A percentile compares a stretch with the other conserved stretches of the same genome.
phyloP scores from a whole-genome alignment of 1,284 basidiomycete species.

The Blastosporella zonata region DNA sequence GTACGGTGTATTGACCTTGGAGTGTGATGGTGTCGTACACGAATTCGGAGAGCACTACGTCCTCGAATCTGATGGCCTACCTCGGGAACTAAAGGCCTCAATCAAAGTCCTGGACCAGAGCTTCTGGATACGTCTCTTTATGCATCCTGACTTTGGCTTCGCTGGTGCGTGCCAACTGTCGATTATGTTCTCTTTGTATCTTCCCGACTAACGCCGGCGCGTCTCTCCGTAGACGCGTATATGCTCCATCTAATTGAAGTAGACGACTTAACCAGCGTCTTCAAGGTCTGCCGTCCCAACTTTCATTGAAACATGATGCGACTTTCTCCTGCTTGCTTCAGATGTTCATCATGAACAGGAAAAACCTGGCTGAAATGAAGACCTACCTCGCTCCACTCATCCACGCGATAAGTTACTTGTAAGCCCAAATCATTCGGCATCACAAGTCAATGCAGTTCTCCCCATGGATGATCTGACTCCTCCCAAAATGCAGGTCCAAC shows the following conservation, averaged over 20 bases:
- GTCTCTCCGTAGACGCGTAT: constrained; percentile 57
- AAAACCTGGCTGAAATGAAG: constrained; percentile 8
- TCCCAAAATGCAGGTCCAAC: constrained; percentile 1
- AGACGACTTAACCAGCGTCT: constrained; percentile 51
- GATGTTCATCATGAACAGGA: constrained; percentile 22
- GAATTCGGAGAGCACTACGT: constrained; percentile 9
- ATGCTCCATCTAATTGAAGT: constrained; percentile 63
- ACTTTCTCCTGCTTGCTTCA: neutral
- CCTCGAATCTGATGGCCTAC: constrained; percentile 2
- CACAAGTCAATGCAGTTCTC: neutral
- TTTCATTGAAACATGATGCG: neutral
- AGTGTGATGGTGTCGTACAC: neutral
- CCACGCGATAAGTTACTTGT: constrained; percentile 9
- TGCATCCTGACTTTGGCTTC: constrained; percentile 12
- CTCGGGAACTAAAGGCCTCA: constrained; percentile 4
- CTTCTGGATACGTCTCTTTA: constrained; percentile 10
- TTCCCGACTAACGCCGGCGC: constrained; percentile 23
- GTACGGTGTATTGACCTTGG: constrained; percentile 3
- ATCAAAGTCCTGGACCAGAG: constrained; percentile 11
- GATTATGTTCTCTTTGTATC: neutral
- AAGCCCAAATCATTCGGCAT: neutral
- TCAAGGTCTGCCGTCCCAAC: constrained; percentile 46
- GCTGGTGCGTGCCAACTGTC: too few relatives aligned
- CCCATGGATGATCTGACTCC: neutral
- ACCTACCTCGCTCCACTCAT: constrained; percentile 3